Base-by-base conservation (phyloP, 1,284 basidiomycete species). In the Microstroma glucosiphilum region DNA sequence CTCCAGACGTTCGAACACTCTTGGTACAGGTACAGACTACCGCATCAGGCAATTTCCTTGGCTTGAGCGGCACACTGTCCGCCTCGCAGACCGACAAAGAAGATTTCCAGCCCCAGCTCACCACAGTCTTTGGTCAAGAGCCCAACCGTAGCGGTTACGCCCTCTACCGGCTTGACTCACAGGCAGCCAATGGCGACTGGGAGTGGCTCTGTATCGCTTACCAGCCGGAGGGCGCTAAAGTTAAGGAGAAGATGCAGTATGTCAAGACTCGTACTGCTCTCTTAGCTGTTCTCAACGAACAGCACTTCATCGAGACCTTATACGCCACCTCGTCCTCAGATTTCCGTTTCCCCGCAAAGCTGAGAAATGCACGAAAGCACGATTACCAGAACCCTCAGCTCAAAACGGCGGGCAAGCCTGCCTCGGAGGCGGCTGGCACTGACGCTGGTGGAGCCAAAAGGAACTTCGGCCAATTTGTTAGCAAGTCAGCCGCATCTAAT, bases 341-440 rank as follows among this genome's bases (percentile, higher is more conserved):
- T 55, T 74, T 74, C 58, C 53, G 53, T 40, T 76, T 69, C 63
- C 74, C 74, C 0, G 60, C 62, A 40, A 69, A 69, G 62, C 60
- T 76, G 51, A 56, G 72, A n/a, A 76, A 73, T 59, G 65, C 60
- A 23, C 62, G 74, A 19, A 76, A 76, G 63, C 67, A 70, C 60
- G 74, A 76, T 48, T 76, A 76, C 48, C 74, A 76, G 68, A 76
- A 76, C 51, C 74, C 74, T 8, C 73, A 76, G 57, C 60, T 69
- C 48, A 67, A 67, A 48, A 69, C 61, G 3, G 63, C 63, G 2
- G 72, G 72, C 15, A 25, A 66, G n/a, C 21, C 65, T 37, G 69
- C 74, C 1, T 58, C 68, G 12, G 71, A 74, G 7, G 72, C 72
- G 9, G 74, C 74, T 8, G 74, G 74, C 0, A 71, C 71, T 2